These are phyloP conservation scores for Microdochium bolleyi DNA, from an alignment of 2,329 filamentous ascomycete genomes.

Conservation along the genomic window DNA sequence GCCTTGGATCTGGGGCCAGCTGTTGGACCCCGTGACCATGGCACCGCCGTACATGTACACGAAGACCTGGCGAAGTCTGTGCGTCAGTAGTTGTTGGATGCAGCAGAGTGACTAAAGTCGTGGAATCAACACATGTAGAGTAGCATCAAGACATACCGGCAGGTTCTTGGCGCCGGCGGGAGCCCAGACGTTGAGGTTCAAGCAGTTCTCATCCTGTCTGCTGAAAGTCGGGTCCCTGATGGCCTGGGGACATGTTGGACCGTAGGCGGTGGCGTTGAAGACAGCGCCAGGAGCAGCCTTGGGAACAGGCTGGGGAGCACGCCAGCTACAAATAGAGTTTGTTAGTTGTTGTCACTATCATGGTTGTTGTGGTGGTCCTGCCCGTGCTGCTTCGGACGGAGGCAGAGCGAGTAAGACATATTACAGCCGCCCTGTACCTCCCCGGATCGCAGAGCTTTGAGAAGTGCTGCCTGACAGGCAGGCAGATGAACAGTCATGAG, in stretches of 20 bases:
- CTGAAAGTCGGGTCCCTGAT: slow-evolving; percentile 10
- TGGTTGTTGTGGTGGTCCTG: too few relatives aligned
- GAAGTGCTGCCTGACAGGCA: too few relatives aligned
- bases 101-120: too few relatives aligned
- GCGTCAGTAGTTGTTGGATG: neutral
- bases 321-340: slow-evolving; percentile 11
- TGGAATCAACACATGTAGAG: too few relatives aligned
- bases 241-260: slow-evolving; percentile 17
- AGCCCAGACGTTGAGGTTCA: slow-evolving; percentile 32
- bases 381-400: too few relatives aligned
- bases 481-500: neutral
- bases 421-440: too few relatives aligned
- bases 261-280: slow-evolving; percentile 14
- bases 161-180: slow-evolving; percentile 14
- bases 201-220: slow-evolving; percentile 27
- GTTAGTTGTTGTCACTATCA: too few relatives aligned
- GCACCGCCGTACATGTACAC: slow-evolving; percentile 37
- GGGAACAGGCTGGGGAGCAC: slow-evolving; percentile 15
- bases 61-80: slow-evolving; percentile 17
- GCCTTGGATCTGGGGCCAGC: slow-evolving; percentile 28
- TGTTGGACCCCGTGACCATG: slow-evolving; percentile 30
- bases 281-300: slow-evolving; percentile 8
- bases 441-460: too few relatives aligned
- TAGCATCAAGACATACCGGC: slow-evolving; percentile 16
- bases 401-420: too few relatives aligned